These are phyloP conservation scores for Thermochaetoides thermophila DNA, from an alignment of 495 filamentous ascomycete genomes.

Conservation along the genomic window DNA sequence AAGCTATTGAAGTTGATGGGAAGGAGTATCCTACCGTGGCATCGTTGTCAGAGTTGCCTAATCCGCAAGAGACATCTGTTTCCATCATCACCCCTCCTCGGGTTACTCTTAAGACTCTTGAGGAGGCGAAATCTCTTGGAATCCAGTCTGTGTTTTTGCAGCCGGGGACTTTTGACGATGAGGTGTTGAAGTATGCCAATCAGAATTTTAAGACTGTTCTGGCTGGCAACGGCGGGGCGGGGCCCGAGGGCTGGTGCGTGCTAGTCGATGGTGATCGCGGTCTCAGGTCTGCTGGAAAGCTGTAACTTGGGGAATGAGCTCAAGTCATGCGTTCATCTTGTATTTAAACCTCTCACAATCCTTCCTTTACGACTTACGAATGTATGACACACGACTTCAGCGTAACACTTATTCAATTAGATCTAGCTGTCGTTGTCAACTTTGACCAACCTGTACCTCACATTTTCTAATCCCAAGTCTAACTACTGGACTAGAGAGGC, in stretches of 20 bases:
- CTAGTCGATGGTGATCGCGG: slow-evolving; percentile 74
- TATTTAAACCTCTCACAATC: too few species aligned
- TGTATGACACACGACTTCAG: too few species aligned
- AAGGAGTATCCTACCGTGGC: slow-evolving; percentile 47
- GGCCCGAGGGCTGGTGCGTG: slow-evolving; percentile 78
- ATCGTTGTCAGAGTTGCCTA: slow-evolving; percentile 45
- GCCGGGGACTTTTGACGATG: slow-evolving; percentile 71
- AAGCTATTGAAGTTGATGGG: slow-evolving; percentile 37
- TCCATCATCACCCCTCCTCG: slow-evolving; percentile 77
- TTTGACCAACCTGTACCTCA: too few species aligned
- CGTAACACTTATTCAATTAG: too few species aligned
- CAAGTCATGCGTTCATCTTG: too few species aligned
- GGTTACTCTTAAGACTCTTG: slow-evolving; percentile 53
- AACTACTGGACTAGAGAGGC: too few species aligned
- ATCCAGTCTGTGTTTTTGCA: slow-evolving; percentile 81
- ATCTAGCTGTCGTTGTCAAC: too few species aligned
- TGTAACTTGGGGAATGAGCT: slow-evolving; percentile 8
- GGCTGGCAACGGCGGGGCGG: slow-evolving; percentile 49
- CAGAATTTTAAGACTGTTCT: slow-evolving; percentile 52
- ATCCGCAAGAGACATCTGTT: slow-evolving; percentile 56
- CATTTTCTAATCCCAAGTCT: too few species aligned
- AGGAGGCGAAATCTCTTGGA: slow-evolving; percentile 67
- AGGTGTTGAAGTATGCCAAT: slow-evolving; percentile 52
- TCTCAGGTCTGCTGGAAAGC: slow-evolving; percentile 41
- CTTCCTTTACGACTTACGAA: background rate